These are phyloP conservation scores for Trichoderma atroviride DNA, from an alignment of 2,329 filamentous ascomycete species.

Conservation along the genomic window DNA sequence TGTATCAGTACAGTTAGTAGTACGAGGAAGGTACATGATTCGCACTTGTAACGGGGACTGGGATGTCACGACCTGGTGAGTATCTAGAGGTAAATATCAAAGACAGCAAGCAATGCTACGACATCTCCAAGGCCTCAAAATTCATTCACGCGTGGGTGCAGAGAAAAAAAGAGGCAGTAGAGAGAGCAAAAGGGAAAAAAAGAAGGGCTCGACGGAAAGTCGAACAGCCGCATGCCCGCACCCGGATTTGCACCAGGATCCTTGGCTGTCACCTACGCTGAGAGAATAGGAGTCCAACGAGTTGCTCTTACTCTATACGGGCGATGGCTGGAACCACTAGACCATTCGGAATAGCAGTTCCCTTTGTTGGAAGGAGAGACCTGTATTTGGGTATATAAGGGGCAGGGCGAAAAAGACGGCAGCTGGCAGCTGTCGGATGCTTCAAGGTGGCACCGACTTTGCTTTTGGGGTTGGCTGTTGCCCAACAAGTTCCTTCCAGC, in stretches of 20 bases:
- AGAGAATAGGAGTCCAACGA: slow-evolving; percentile 39
- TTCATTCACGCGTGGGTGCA: neutral
- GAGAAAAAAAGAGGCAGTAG: neutral
- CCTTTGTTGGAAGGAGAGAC: neutral
- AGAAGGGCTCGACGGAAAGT: slow-evolving; percentile 6
- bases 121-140: neutral
- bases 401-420: neutral
- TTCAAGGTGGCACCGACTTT: neutral
- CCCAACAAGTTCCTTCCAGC: neutral
- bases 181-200: neutral
- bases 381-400: neutral
- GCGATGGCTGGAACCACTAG: slow-evolving; percentile 9
- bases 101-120: neutral
- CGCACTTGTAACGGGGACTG: no score
- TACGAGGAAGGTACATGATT: neutral
- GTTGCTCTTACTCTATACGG: slow-evolving; percentile 22
- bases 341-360: neutral
- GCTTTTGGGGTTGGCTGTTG: neutral
- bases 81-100: neutral
- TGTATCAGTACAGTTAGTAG: neutral
- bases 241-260: slow-evolving; percentile 44
- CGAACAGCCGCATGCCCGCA: slow-evolving; percentile 33
- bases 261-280: slow-evolving; percentile 39
- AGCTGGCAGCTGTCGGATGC: neutral
- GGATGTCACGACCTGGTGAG: neutral